Percentiles rank a stretch among this genome's conserved stretches.
These are phyloP conservation scores for Calophaca sinica DNA, from an alignment of 306 rosid species.

Conservation along the genomic window DNA sequence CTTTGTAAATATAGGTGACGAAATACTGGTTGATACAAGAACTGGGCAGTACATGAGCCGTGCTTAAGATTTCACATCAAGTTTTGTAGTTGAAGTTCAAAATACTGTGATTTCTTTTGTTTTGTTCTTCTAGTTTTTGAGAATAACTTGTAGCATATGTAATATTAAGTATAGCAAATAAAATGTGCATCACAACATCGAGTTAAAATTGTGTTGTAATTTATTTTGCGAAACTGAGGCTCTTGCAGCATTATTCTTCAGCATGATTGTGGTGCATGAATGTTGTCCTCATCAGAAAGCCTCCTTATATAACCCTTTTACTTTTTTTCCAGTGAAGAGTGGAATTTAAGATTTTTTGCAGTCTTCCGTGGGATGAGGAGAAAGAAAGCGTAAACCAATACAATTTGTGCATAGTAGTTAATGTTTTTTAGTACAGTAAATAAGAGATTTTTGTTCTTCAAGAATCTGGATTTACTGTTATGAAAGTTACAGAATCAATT, in stretches of 20 bases:
- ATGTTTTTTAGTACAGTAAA: neutral
- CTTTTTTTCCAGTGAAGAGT: too few relatives aligned
- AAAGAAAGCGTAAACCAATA: neutral
- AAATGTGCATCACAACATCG: slow-evolving; percentile 17
- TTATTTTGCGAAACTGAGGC: slow-evolving; percentile 12
- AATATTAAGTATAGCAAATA: slow-evolving; percentile 40
- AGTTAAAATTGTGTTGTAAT: slow-evolving; percentile 40
- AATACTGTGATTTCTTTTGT: neutral
- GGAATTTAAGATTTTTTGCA: too few relatives aligned
- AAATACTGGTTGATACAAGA: slow-evolving; percentile 86
- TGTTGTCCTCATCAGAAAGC: neutral
- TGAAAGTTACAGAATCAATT: slow-evolving; percentile 1
- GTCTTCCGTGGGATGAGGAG: neutral
- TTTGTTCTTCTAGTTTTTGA: slow-evolving; percentile 4
- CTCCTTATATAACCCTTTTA: too few relatives aligned
- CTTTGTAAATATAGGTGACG: slow-evolving; percentile 80
- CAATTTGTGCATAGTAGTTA: neutral
- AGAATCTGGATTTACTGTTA: neutral
- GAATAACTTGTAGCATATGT: slow-evolving; percentile 41
- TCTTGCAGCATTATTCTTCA: slow-evolving; percentile 1
- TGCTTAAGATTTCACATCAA: slow-evolving; percentile 59
- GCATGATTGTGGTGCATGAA: slow-evolving; percentile 14
- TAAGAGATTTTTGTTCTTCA: neutral
- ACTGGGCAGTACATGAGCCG: slow-evolving; percentile 92
- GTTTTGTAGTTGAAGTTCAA: slow-evolving; percentile 36